Base-by-base conservation (phyloP, 2,329 filamentous ascomycete genomes). In the Leptographium lundbergii region DNA sequence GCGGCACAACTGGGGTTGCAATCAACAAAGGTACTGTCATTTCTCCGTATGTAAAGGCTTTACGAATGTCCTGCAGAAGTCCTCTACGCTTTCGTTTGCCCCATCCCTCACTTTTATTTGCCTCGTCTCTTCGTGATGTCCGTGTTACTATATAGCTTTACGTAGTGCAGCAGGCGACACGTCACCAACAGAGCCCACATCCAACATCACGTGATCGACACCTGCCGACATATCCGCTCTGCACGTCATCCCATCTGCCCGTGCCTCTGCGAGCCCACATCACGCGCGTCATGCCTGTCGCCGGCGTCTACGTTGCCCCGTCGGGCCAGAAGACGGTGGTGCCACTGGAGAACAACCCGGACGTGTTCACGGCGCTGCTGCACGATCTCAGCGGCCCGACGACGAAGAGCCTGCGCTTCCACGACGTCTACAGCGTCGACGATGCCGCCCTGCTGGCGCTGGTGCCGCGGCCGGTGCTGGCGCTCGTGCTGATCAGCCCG, bases 381-480 rank as follows among this genome's bases (percentile, higher is more conserved):
- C 47, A 50, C 10, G 47, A 50, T 24, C 47, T 50, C 22, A 22
- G 47, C 24, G 47, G 47, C 47, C 22, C 47, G 2, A 14, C 47
- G 6, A 17, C 47, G 24, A 24, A 11, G 11, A 24, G 10, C 6
- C 77, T 95, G 19, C 77, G 79, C 65, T 95, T 94, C 77, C 82
- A 89, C 72, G 89, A 95, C 70, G 86, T 95, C 70, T 92, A 83
- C 76, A 87, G 83, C 65, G 82, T 95, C 67, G 85, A 89, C 69
- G 88, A 94, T 52, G 81, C 86, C 0, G 81, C 86, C 29, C 80
- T 92, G n/a, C 78, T 94, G 62, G 79, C 81, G 59, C 84, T 91
- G 70, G 81, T 91, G 9, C 89, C 89, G 0, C 86, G 89, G 13
- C 89, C 89, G 14, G 86, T 82, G 5, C 75, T 88, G 64, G 89